Base-by-base conservation (phyloP, 768 basidiomycete genomes). In the Suillus paluster region DNA sequence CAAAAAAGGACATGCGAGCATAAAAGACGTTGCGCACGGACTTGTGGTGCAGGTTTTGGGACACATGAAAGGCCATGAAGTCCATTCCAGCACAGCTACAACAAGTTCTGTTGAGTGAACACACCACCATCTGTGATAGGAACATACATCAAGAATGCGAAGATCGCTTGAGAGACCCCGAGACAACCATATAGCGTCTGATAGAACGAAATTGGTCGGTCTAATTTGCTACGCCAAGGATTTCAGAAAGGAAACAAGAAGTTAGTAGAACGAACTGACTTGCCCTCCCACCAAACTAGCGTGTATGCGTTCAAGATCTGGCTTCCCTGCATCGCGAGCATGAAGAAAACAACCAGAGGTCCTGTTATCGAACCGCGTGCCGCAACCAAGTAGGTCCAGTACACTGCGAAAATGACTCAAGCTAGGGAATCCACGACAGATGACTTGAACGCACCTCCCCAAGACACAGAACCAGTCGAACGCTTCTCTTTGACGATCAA, bases 1-100 rank as follows among this genome's bases (percentile, higher is more conserved):
- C 91, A 66, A 91, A 92, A 75, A 90, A 91, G 1, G 84, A 80
- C 86, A 90, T 91, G 0, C 89, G 90, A 0, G 90, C 89, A 70
- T 84, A 81, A 68, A 90, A 86, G 25, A 90, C 81, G 57, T 84
- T 83, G 30, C 73, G 72, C 27, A 89, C 78, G 0, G 87, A 83
- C 50, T 79, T 71, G 53, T 82, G 78, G 68, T 92, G 89, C 2
- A 92, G 75, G 62, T 86, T 87, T 61, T 79, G 80, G 1, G 89
- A 89, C 5, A 87, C 87, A 57, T 81, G 78, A 68, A 80, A 83
- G 1, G 85, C 83, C 71, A 90, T 77, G 19, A 83, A 72, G 63
- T 87, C 87, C 66, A 87, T 81, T 4, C 77, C 75, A 12, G 80
- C 71, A 6, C 86, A 86, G 44, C 86, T 86, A 55, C 25, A 63